Evolutionary conservation across 495 filamentous ascomycete genomes (phyloP).

Genomic region (Cercophora samala): DNA sequence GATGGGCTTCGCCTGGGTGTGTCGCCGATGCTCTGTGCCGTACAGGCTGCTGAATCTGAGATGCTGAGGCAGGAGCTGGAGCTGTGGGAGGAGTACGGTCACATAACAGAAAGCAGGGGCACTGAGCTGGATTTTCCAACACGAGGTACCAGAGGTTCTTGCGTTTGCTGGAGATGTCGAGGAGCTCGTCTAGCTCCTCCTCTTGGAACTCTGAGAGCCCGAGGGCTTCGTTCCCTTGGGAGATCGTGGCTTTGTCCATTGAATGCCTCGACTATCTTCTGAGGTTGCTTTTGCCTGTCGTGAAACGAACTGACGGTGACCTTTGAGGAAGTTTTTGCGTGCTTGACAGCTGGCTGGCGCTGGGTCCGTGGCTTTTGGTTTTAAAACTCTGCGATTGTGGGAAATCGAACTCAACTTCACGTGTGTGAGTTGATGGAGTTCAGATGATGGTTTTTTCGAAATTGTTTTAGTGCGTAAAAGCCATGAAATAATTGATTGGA

Average conservation of each 20-base stretch:
- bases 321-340: neutral
- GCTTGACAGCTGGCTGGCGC: too few species aligned
- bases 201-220: neutral
- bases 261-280: neutral
- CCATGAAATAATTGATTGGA: neutral
- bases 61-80: neutral
- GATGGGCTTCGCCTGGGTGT: neutral
- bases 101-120: neutral
- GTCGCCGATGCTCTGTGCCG: neutral
- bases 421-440: neutral
- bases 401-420: neutral
- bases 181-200: neutral
- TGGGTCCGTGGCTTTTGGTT: neutral
- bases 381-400: neutral
- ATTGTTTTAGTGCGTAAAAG: neutral
- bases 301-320: neutral
- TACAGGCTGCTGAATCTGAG: neutral
- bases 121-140: neutral
- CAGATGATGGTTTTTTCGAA: neutral
- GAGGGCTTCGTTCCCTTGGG: neutral
- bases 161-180: neutral
- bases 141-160: neutral
- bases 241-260: neutral
- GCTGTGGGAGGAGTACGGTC: neutral
- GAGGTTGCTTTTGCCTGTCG: neutral